phyloP scores from a whole-genome alignment of 139 green algal genomes.

The Picochlorum sp. region DNA sequence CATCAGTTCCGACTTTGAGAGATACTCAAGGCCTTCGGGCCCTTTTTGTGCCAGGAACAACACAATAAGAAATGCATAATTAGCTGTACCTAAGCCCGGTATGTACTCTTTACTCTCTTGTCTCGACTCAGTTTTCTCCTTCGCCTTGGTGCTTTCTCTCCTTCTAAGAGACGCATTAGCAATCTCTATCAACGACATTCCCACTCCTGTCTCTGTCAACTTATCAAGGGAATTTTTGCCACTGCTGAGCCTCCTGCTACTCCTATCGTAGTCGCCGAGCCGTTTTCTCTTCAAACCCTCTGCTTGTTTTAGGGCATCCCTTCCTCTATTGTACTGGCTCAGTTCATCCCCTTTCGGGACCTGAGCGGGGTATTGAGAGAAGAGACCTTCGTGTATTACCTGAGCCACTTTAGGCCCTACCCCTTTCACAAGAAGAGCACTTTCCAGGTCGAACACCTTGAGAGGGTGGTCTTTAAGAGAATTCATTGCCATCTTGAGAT shows the following conservation, averaged over 20 bases:
- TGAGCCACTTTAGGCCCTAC: slow-evolving; percentile 7
- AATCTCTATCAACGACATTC: not conserved
- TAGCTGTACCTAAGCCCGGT: slow-evolving; percentile 40
- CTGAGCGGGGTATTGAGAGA: slow-evolving; percentile 10
- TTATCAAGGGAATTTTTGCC: too few relatives aligned
- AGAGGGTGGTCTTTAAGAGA: slow-evolving; percentile 3
- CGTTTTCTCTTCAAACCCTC: too few relatives aligned
- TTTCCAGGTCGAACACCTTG: slow-evolving; percentile 6
- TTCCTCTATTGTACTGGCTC: not conserved
- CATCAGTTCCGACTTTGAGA: slow-evolving; percentile 52
- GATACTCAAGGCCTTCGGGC: not conserved
- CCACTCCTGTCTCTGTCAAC: not conserved
- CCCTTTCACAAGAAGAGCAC: slow-evolving; percentile 1
- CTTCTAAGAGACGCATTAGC: not conserved
- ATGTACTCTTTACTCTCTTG: slow-evolving; percentile 36
- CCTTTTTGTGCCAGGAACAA: slow-evolving; percentile 26
- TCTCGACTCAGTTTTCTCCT: not conserved
- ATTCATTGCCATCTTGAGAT: slow-evolving; percentile 3
- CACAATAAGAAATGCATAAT: slow-evolving; percentile 59
- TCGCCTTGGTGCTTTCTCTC: not conserved
- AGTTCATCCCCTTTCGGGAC: slow-evolving; percentile 10
- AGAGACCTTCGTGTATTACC: slow-evolving; percentile 13
- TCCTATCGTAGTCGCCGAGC: too few relatives aligned
- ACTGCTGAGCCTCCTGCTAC: too few relatives aligned
- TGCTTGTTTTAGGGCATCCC: too few relatives aligned